Base-by-base conservation (phyloP, 805 yeast genomes). In the Cyberlindnera euphorbiae region DNA sequence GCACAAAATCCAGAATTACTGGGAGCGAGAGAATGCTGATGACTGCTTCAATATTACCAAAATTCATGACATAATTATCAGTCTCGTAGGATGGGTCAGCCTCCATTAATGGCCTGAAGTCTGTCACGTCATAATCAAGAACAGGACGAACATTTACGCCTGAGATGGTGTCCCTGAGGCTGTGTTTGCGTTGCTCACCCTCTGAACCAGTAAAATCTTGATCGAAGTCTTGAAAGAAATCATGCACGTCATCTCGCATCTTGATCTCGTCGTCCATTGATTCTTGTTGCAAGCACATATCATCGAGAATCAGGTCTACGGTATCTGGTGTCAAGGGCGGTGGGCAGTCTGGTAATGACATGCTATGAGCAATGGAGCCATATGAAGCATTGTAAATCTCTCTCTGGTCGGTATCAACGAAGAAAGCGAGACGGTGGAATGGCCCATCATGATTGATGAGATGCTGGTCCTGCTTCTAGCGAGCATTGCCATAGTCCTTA, bases 391-490 rank as follows among this genome's bases (percentile, higher is more conserved):
- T 58, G 46, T 79, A 84, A 1, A 48, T 48, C 0, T 69, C 71
- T 36, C 79, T 71, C 11, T 62, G 60, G 11, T 68, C 66, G 6
- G 67, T 69, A 4, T 73, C 70, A 8, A 90, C 55, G 19, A 90
- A 57, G 54, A 87, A 89, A 0, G 93, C 80, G 15, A 78, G 65
- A 37, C 98, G 62, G 47, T 86, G 93, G 44, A 77, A 87, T 0
- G 96, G 87, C 0, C 84, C 82, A 64, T 93, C 98, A 49, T 86
- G 83, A 6, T 64, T 45, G 14, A 73, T 61, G 2, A 89, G 59
- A 56, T 84, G 95, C 3, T 66, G 64, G 35, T 79, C 79, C 54
- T 89, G 96, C 14, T 60, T 50, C 8, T 53, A 50, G 34, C 75
- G 59, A 28, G 73, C 71, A 10, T 68, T 67, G 0, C 54, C 55